Base-by-base conservation (phyloP, 2,329 filamentous ascomycete species). In the Cladosporium sp. region DNA sequence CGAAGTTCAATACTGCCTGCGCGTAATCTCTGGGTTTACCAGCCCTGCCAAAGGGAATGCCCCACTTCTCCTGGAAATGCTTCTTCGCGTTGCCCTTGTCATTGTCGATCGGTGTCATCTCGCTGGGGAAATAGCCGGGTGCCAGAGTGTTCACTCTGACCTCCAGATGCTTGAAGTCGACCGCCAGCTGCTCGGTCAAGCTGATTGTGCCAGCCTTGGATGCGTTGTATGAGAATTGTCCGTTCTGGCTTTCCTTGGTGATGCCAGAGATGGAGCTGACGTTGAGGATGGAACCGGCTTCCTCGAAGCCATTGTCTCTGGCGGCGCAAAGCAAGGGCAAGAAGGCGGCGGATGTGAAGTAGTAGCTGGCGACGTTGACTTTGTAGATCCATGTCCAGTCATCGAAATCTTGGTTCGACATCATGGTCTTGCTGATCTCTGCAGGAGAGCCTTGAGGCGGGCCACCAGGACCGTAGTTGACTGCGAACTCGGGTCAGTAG, bases 81-180 rank as follows among this genome's bases (percentile, higher is more conserved):
- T 75, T 65, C 50, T 72, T 76, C 67, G 76, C 78, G 64, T 79
- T 72, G 51, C 73, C 72, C n/a, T 73, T 67, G 20, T 74, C 71
- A 36, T 69, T 71, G 32, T 70, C 60, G 4, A 73, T 68, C 0
- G 77, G 72, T 6, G 78, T 81, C 75, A 81, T 80, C 64, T 81
- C 77, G 22, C 68, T 72, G 0, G 78, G 77, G 58, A 82, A 82
- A 7, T 80, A 71, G 25, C 77, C 77, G 0, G 77, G 78, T 7
- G 78, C 77, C 54, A 82, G 76, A 29, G 69, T 73, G 59, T 82
- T 82, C 51, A 82, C 70, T 8, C 78, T 64, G 20, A 82, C 71
- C 59, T 79, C 76, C 38, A 79, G 59, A 4, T 72, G 70, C 32
- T 75, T 71, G 35, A 82, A 69, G 41, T 79, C 75, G 2, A 69